These are phyloP conservation scores for Syzygium jambos DNA, from an alignment of 345 rosid genomes.

Conservation along the genomic window DNA sequence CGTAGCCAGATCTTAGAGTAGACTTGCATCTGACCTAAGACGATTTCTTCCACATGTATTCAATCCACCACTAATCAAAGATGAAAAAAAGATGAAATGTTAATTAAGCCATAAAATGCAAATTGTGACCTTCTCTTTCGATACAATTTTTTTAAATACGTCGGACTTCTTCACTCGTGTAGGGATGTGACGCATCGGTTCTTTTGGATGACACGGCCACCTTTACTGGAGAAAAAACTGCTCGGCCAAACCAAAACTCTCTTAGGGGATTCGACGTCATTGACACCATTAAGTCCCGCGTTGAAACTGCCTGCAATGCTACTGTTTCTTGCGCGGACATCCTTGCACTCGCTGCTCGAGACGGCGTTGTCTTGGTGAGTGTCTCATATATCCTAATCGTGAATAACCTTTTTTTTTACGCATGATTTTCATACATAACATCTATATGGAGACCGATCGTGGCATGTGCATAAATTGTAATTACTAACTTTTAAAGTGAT, in stretches of 20 bases:
- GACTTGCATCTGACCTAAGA: no score
- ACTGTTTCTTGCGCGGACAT: slow-evolving; percentile 85
- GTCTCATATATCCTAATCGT: not conserved
- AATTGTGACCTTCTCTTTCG: no score
- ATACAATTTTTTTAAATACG: no score
- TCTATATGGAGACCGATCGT: not conserved
- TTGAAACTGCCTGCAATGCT: slow-evolving; percentile 60
- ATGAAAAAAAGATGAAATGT: no score
- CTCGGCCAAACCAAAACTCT: slow-evolving; percentile 73
- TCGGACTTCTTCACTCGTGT: not conserved
- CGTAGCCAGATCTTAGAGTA: no score
- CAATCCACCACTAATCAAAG: no score
- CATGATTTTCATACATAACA: not conserved
- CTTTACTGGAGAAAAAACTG: slow-evolving; percentile 72
- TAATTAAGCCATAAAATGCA: no score
- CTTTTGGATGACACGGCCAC: slow-evolving; percentile 57
- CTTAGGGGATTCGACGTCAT: slow-evolving; percentile 78
- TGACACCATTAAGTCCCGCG: slow-evolving; percentile 51
- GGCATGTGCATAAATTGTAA: no score
- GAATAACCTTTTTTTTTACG: not conserved
- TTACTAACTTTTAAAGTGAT: no score
- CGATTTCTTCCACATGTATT: no score
- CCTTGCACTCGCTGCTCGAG: slow-evolving; percentile 70
- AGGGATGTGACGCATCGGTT: slow-evolving; percentile 88
- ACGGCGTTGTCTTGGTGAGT: slow-evolving; percentile 51